Conservation (phyloP, 1,139 yeast species). For the Suzukiozyma palmioleophila region DNA sequence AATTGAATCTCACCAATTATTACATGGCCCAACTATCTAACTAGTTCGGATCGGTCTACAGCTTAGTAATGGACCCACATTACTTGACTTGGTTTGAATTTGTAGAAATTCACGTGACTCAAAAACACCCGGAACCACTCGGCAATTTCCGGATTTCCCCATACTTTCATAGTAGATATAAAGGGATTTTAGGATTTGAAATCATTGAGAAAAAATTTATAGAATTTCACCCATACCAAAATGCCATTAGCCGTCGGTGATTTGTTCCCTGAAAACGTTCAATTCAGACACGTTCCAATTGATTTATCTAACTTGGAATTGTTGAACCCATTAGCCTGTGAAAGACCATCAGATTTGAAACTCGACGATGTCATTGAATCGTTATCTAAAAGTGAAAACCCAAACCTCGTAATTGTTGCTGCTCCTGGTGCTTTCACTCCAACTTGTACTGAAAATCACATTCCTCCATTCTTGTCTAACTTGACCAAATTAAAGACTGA, state of each 20-base stretch:
- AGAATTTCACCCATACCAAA: background rate
- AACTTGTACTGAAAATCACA: slow-evolving; percentile 76
- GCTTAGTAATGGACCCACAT: too few species aligned
- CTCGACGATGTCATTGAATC: slow-evolving; percentile 17
- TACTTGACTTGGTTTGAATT: background rate
- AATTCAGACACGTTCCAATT: slow-evolving; percentile 57
- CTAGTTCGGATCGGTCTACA: too few species aligned
- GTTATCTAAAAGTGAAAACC: slow-evolving; percentile 20
- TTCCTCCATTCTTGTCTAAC: slow-evolving; percentile 65
- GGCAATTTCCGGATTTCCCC: too few species aligned
- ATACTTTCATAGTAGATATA: too few species aligned
- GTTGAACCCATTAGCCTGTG: slow-evolving; percentile 47
- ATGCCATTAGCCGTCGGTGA: slow-evolving; percentile 19
- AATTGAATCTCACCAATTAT: too few species aligned
- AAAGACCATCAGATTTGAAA: slow-evolving; percentile 25
- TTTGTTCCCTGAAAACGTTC: slow-evolving; percentile 48
- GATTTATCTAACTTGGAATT: slow-evolving; percentile 27
- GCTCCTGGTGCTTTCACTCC: slow-evolving; percentile 95
- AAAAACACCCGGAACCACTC: too few species aligned
- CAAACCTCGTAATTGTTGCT: slow-evolving; percentile 62
- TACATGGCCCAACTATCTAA: too few species aligned
- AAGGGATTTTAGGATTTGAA: too few species aligned
- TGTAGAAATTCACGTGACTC: background rate
- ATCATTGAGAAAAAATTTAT: too few species aligned
- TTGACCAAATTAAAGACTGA: slow-evolving; percentile 42